A percentile compares a stretch with the other conserved stretches of the same genome.
These are phyloP conservation scores for Monocercomonoides exilis DNA, from an alignment of 78 protist species.

Conservation along the genomic window DNA sequence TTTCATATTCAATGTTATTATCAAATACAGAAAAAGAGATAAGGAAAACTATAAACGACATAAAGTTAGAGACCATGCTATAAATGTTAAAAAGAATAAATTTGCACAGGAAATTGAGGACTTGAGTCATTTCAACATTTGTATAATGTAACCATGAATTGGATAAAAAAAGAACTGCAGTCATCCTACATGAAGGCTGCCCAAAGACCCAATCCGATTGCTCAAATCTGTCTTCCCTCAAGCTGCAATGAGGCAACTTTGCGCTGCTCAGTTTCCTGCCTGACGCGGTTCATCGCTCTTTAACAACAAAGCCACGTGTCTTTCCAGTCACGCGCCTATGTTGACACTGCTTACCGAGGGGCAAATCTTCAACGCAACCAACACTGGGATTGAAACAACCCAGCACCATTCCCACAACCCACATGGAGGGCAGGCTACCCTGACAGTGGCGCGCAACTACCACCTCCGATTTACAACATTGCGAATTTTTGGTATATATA, in stretches of 20 bases:
- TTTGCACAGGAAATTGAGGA: no score
- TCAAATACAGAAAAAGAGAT: no score
- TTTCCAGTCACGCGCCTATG: not conserved
- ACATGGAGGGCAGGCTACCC: slow-evolving; percentile 1
- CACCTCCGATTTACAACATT: no score
- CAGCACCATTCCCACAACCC: not conserved
- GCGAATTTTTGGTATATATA: no score
- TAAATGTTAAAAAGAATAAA: no score
- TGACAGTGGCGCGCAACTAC: not conserved
- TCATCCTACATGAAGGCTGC: not conserved
- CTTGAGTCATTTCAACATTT: no score
- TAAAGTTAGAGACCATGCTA: no score
- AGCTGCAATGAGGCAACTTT: not conserved
- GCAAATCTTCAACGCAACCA: not conserved
- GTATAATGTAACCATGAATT: no score
- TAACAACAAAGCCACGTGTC: not conserved
- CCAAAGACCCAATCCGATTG: not conserved
- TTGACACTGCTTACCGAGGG: not conserved
- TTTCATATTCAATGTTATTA: no score
- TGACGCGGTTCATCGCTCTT: not conserved
- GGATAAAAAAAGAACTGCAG: not conserved
- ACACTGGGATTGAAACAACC: not conserved
- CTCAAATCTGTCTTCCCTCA: slow-evolving; percentile 2
- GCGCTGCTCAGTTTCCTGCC: not conserved
- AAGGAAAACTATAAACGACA: no score